Percentiles rank a stretch among this genome's conserved stretches.
These are phyloP conservation scores for Beauveria caledonica DNA, from an alignment of 2,329 filamentous ascomycete genomes.

Conservation along the genomic window DNA sequence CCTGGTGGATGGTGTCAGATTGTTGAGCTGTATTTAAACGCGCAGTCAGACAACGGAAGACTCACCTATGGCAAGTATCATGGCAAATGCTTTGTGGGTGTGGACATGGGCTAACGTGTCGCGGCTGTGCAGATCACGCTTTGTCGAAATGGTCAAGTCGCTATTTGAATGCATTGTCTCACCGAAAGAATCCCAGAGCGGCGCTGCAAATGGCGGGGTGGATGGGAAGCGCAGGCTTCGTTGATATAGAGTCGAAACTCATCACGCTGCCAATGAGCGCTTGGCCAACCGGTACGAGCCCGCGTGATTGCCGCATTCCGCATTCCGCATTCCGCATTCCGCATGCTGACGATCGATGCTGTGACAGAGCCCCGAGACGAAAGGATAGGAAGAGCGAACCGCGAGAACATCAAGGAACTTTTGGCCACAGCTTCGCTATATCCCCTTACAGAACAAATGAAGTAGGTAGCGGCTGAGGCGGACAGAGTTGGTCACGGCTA, in stretches of 20 bases:
- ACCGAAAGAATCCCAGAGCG: slow-evolving; percentile 57
- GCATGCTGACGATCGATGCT: background rate
- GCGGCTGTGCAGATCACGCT: slow-evolving; percentile 43
- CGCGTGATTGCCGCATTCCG: background rate
- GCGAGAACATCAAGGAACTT: slow-evolving; percentile 45
- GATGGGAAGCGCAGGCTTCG: slow-evolving; percentile 56
- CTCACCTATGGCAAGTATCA: slow-evolving; percentile 49
- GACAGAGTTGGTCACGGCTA: slow-evolving; percentile 3
- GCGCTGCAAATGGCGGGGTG: slow-evolving; percentile 51
- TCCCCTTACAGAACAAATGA: slow-evolving; percentile 43
- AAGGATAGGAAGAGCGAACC: slow-evolving; percentile 46
- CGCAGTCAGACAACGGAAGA: slow-evolving; percentile 79
- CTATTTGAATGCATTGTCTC: slow-evolving; percentile 54
- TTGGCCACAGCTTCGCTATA: slow-evolving; percentile 48
- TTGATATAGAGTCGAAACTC: slow-evolving; percentile 57
- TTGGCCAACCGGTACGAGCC: slow-evolving; percentile 55
- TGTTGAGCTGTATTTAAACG: slow-evolving; percentile 78
- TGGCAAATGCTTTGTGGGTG: background rate
- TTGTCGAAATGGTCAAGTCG: slow-evolving; percentile 59
- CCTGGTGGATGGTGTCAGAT: slow-evolving; percentile 81
- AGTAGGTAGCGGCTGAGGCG: slow-evolving; percentile 27
- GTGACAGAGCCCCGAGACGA: slow-evolving; percentile 39
- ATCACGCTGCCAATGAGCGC: slow-evolving; percentile 60
- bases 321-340: too few relatives aligned
- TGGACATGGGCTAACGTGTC: slow-evolving; percentile 7